These are phyloP conservation scores for Fonsecaea multimorphosa DNA, from an alignment of 2,329 filamentous ascomycete species.

Conservation along the genomic window DNA sequence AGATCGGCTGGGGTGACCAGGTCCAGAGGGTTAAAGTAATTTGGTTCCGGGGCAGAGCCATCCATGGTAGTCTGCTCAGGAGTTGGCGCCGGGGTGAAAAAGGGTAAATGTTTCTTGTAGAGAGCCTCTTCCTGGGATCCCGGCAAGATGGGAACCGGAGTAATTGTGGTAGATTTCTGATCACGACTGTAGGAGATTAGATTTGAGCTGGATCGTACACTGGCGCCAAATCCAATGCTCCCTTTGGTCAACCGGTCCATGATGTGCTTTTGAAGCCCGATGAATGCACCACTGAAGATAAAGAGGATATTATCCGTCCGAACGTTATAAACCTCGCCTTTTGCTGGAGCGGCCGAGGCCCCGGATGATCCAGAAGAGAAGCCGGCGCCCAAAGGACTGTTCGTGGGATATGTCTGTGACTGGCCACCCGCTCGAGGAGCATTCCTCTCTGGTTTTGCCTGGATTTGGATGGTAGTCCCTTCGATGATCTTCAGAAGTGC, in stretches of 20 bases:
- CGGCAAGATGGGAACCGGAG: conserved; percentile 60
- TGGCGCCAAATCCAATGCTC: conserved; percentile 89
- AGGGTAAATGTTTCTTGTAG: conserved; percentile 65
- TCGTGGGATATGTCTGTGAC: conserved; percentile 49
- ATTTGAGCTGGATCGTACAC: conserved; percentile 64
- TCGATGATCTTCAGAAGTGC: conserved; percentile 95
- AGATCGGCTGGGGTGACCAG: conserved; percentile 76
- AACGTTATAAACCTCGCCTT: conserved; percentile 71
- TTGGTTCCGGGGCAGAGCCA: conserved; percentile 45
- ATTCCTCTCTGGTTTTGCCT: conserved; percentile 70
- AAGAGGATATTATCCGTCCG: conserved; percentile 97
- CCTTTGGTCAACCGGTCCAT: conserved; percentile 84
- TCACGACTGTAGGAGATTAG: conserved; percentile 36
- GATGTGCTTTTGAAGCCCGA: conserved; percentile 86
- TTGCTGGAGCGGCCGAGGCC: conserved; percentile 48
- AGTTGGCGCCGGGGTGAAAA: conserved; percentile 58
- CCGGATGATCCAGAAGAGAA: conserved; percentile 42
- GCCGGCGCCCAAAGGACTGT: conserved; percentile 45
- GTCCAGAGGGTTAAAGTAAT: conserved; percentile 67
- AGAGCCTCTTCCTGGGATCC: conserved; percentile 69
- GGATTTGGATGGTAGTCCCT: conserved; percentile 89
- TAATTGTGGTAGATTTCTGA: conserved; percentile 39
- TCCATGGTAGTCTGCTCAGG: conserved; percentile 41
- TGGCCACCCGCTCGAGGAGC: conserved; percentile 47
- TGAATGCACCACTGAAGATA: conserved; percentile 94